These are phyloP conservation scores for Blastobotrys buckinghamii DNA, from an alignment of 1,139 yeast species.

Conservation along the genomic window DNA sequence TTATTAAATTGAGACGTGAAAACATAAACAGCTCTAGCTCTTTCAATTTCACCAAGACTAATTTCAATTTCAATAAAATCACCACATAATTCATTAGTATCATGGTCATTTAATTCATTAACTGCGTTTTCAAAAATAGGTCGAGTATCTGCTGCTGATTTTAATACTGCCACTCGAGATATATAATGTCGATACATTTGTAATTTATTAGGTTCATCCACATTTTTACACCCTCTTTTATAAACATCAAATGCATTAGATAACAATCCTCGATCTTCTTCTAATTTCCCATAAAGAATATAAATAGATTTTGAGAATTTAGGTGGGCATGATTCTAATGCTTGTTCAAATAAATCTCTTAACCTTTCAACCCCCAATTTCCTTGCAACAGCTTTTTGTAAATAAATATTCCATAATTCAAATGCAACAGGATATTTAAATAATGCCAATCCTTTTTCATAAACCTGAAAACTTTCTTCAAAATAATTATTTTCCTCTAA, in stretches of 20 bases:
- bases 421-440: slow-evolving; percentile 61
- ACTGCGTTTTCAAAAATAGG: slow-evolving; percentile 42
- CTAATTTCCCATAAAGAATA: slow-evolving; percentile 57
- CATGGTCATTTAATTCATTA: slow-evolving; percentile 35
- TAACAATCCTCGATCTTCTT: slow-evolving; percentile 45
- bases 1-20: slow-evolving; percentile 44
- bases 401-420: slow-evolving; percentile 69
- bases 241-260: slow-evolving; percentile 42
- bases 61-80: slow-evolving; percentile 47
- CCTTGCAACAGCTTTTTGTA: slow-evolving; percentile 46
- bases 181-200: slow-evolving; percentile 34
- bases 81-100: slow-evolving; percentile 31
- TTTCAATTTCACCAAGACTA: slow-evolving; percentile 41
- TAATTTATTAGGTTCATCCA: slow-evolving; percentile 32
- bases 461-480: slow-evolving; percentile 54
- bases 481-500: slow-evolving; percentile 45
- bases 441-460: slow-evolving; percentile 57
- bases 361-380: slow-evolving; percentile 48
- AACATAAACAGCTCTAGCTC: slow-evolving; percentile 58
- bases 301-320: slow-evolving; percentile 45
- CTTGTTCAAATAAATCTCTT: slow-evolving; percentile 70
- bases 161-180: slow-evolving; percentile 30
- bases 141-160: slow-evolving; percentile 36
- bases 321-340: slow-evolving; percentile 46
- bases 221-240: slow-evolving; percentile 37